phyloP scores from a whole-genome alignment of 371 early-diverging fungal species.

The Blakeslea trispora region DNA sequence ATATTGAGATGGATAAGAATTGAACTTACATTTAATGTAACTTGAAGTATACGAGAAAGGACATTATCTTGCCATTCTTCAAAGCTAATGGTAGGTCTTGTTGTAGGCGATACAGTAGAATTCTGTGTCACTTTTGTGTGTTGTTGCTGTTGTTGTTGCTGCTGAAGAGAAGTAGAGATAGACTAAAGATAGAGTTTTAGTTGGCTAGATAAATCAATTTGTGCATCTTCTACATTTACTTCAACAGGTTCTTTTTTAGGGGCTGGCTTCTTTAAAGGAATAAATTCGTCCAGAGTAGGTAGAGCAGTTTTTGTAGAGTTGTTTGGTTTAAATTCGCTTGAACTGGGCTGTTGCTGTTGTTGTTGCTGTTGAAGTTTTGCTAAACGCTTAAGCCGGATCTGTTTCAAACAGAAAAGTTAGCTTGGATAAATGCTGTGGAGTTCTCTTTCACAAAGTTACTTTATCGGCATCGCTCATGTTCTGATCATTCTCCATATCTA shows the following conservation, averaged over 20 bases:
- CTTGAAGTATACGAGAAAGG: slow-evolving; percentile 75
- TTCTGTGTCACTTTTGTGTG: slow-evolving; percentile 1
- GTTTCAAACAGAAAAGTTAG: no score
- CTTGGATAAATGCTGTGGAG: no score
- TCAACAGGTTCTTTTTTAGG: slow-evolving; percentile 12
- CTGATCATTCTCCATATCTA: slow-evolving; percentile 4
- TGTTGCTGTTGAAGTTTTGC: slow-evolving; percentile 62
- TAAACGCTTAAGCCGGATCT: slow-evolving; percentile 75
- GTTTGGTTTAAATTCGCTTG: slow-evolving; percentile 9
- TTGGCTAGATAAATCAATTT: no score
- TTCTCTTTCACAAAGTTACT: slow-evolving; percentile 5
- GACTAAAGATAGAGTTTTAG: slow-evolving; percentile 6
- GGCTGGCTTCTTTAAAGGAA: slow-evolving; percentile 19
- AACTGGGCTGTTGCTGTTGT: slow-evolving; percentile 24
- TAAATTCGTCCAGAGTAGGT: slow-evolving; percentile 21
- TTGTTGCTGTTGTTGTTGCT: slow-evolving; percentile 17
- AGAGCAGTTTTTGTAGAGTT: slow-evolving; percentile 14
- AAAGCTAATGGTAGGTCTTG: slow-evolving; percentile 59
- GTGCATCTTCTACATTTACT: background rate
- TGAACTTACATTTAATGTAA: slow-evolving; percentile 78
- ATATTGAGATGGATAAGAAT: background rate
- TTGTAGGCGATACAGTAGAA: slow-evolving; percentile 15
- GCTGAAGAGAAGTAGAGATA: background rate
- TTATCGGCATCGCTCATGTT: slow-evolving; percentile 8
- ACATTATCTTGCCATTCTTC: slow-evolving; percentile 89